Base-by-base conservation (phyloP, 1,284 basidiomycete species). In the Ganoderma sinense region DNA sequence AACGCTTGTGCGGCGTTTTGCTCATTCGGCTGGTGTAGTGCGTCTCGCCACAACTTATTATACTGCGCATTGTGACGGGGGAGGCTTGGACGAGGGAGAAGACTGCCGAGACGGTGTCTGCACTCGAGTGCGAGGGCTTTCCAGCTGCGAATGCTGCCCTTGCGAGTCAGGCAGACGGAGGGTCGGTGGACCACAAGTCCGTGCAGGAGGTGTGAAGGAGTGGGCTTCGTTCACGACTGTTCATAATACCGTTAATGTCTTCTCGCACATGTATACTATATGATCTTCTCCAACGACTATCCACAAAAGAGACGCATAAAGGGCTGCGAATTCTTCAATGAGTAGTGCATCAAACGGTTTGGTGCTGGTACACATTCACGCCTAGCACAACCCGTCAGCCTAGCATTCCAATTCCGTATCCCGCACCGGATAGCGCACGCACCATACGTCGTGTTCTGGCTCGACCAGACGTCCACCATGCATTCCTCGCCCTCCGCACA, bases 1-100 rank as follows among this genome's bases (percentile, higher is more conserved):
- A 71, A 73, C 64, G 23, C 69, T 53, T 18, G 20, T 23, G n/a
- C 45, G n/a, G 7, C n/a, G 45, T 23, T 26, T 4, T 41, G 51
- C 33, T 31, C 40, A 33, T 53, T 6, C 68, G 7, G n/a, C n/a
- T 59, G 8, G 3, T 20, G 23, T 40, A 81, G 80, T 75, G 70
- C 45, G 66, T 81, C 11, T 76, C 79, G 1, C 80, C 79, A 1
- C 78, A 80, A 64, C 75, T 80, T 20, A 80, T 81, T 66, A 78
- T 81, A 26, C 66, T 78, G 33, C 77, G 80, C 0, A 72, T 80
- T 0, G 76, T 80, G 1, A 76, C 76, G 67, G 79, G 80, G 23
- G 23, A 10, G 48, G 48, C 48, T 11, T 51, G 48, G 48, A 51
- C 48, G 23, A 10, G 48, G 48, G 23, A 51, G 23, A 51, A 51